Evolutionary conservation across 495 filamentous ascomycete species (phyloP), one percentile per base, ranked within the genome.

Genomic region (Neurospora tetraspora): DNA sequence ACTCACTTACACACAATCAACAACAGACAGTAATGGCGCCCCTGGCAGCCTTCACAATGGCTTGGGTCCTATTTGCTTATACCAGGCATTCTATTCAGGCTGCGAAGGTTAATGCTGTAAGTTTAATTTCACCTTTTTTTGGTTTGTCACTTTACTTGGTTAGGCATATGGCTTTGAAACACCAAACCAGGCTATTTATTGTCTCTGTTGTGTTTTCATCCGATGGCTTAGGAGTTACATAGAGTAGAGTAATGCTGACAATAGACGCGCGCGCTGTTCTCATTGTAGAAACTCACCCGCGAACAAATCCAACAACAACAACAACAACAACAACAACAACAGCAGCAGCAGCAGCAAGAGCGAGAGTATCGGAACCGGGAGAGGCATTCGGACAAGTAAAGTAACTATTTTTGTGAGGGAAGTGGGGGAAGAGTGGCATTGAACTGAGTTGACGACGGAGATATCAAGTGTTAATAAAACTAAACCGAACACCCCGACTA

Each of bases 1-100:
- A 61, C 34, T 36, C 43, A 47, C 40, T 36, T 31, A 14, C 18
- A 16, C n/a, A 73, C 70, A 53, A 70, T 16, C 8, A 34, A 16
- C 69, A 20, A 34, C 27, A 86, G 85, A 85, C 81, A 0, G 73
- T 85, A 16, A 80, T 83, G 72, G 82, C 83, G 11, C 85, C 85
- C 4, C 74, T 81, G 1, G 84, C 85, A 0, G 85, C 84, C 23
- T 85, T 86, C 68, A 85, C 81, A 4, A 86, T 86, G 85, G 85
- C 85, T 7, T 79, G 78, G 18, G 42, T 86, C 9, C 74, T 86
- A 31, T 83, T 86, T 69, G 76, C 78, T 78, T 86, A 85, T 72
- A 79, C 82, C 2, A 76, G 83, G 20, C 78, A 81, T 14, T 81
- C 79, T 0, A 86, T 84, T 38, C 81, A 80, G 77, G 78, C 82